Percentiles rank a stretch among this genome's conserved stretches.
These are phyloP conservation scores for Lactarius evosmus DNA, from an alignment of 768 basidiomycete species.

Conservation along the genomic window DNA sequence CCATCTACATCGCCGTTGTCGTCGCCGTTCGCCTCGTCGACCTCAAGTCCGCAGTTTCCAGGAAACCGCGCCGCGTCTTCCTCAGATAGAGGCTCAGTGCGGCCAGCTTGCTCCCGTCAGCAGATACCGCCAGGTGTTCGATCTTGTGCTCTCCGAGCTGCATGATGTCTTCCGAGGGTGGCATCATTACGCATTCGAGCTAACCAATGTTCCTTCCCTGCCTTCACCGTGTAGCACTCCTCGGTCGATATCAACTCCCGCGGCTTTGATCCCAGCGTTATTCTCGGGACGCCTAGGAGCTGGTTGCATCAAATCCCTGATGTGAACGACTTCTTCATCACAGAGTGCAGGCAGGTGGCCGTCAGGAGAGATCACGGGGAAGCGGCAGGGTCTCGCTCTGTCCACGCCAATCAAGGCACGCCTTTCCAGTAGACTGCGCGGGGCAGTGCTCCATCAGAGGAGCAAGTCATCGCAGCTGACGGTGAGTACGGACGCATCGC, in stretches of 20 bases:
- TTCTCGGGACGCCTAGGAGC: background rate
- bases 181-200: constrained; percentile 14
- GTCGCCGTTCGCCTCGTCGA: constrained; percentile 12
- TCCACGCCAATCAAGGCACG: constrained; percentile 6
- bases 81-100: constrained; percentile 14
- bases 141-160: constrained; percentile 12
- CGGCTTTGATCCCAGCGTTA: constrained; percentile 5
- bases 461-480: constrained; percentile 14
- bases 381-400: constrained; percentile 12
- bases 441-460: constrained; percentile 4
- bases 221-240: constrained; percentile 13
- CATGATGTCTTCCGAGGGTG: constrained; percentile 13
- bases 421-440: background rate
- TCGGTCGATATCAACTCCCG: constrained; percentile 9
- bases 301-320: constrained; percentile 16
- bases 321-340: constrained; percentile 12
- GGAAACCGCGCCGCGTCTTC: constrained; percentile 9
- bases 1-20: constrained; percentile 6
- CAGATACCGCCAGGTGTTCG: constrained; percentile 8
- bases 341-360: constrained; percentile 16
- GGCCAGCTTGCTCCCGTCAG: constrained; percentile 11
- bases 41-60: constrained; percentile 15
- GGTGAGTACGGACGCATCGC: constrained; percentile 12
- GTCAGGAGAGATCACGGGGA: constrained; percentile 18
- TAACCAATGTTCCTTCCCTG: constrained; percentile 9